Base-by-base conservation (phyloP, 176 grass and related monocot genomes). In the Musa acuminata region DNA sequence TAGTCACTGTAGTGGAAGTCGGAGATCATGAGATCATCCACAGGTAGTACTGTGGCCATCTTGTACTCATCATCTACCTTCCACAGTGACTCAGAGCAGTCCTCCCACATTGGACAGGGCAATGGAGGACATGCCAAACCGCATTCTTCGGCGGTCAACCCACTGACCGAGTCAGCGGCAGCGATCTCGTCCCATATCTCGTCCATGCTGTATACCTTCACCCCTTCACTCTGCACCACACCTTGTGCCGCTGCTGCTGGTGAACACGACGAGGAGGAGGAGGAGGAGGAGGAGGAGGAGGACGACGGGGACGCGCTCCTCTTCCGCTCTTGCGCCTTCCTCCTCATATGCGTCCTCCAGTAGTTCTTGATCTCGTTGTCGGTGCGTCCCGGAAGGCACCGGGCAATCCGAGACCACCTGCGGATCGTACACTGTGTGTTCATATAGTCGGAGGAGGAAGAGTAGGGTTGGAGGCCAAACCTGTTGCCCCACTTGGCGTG, bases 311-410 rank as follows among this genome's bases (percentile, higher is more conserved):
- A 50, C 17, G 49, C 16, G 43, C 19, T 71, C 68, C 1, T 51
- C 68, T 20, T 71, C 49, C 49, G 16, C n/a, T 71, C 49, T 49
- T 71, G 68, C 48, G 72, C 72, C 24, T 58, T 74, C 72, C 57
- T 74, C 23, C 72, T 74, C 72, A 74, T 57, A 53, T 74, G 72
- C 11, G 72, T 74, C 53, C 72, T 74, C 72, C 72, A 74, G 23
- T 74, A 74, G 72, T 74, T 74, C 52, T 74, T 74, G 51, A 74
- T 57, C 72, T 74, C 72, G 72, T 74, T 74, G 53, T 74, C 72
- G 23, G 72, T 74, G 72, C 72, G 72, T 2, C 72, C 72, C 19
- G 72, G 72, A 35, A 74, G 72, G 6, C 53, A 27, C 53, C 49
- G 52, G 10, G 72, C 72, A 27, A 74, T 74, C 22, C 72, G 21